Evolutionary conservation across 2,329 filamentous ascomycete genomes (phyloP), one percentile per base, ranked within the genome.

Genomic region (Fusarium algeriense): DNA sequence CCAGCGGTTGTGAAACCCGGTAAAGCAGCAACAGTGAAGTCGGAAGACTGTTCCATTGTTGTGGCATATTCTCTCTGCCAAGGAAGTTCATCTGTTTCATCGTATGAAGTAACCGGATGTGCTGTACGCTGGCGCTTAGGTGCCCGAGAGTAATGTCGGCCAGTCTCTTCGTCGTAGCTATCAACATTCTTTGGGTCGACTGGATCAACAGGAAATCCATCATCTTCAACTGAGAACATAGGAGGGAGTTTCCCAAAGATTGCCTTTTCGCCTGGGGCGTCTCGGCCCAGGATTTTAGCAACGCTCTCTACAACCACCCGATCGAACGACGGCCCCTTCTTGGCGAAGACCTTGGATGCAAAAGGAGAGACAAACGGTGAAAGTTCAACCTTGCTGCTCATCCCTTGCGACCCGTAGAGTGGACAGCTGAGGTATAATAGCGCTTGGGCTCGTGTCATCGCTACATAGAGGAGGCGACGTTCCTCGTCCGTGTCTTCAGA

Each of bases 371-470:
- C 83, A 75, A 97, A 98, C 1, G 87, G 86, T 1, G 93, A 96
- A 19, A 95, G 79, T 11, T 87, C 88, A 1, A 91, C 89, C 62
- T 89, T 84, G 71, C 90, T 87, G 50, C 83, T 81, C 58, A 82
- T 81, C 28, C 86, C 83, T 60, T 89, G 87, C 11, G 91, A 89
- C 65, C 89, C 91, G 73, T 90, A 90, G 40, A 91, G 80, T 0
- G 95, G 93, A 71, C 90, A 93, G 79, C 94, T 97, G 59, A 98
- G 84, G 75, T 97, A 97, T 3, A 99, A 83, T 34, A 98, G 82
- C 2, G 90, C 91, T 78, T 98, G 91, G 10, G 96, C 95, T 78
- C 95, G 87, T 6, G 95, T 99, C 95, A 99, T 98, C 32, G 95
- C 95, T 17, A 99, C 96, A 76, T 98, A 99, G 0, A 99, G 85